A percentile compares a stretch with the other conserved stretches of the same genome.
Conservation (phyloP, 163 green algal genomes). For the Dunaliella salina region DNA sequence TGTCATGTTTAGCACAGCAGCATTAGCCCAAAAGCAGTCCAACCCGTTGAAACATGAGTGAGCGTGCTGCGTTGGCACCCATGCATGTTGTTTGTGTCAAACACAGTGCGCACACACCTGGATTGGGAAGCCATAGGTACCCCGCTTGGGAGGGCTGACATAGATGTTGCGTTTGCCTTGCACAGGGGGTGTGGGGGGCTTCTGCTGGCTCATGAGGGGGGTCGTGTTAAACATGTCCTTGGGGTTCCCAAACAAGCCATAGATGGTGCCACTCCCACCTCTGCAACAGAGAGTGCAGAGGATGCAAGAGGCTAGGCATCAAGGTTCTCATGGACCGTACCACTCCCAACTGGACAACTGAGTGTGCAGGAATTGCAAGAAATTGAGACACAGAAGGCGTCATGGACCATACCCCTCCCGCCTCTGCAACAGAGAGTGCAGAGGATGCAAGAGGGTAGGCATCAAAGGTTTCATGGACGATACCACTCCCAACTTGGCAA, state of each 20-base stretch:
- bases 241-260: slow-evolving; percentile 8
- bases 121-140: slow-evolving; percentile 6
- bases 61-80: background rate
- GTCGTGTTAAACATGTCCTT: slow-evolving; percentile 5
- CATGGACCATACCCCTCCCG: too few relatives aligned
- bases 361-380: too few relatives aligned
- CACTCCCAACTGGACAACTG: too few relatives aligned
- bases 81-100: background rate
- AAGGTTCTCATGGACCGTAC: too few relatives aligned
- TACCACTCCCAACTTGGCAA: too few relatives aligned
- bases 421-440: background rate
- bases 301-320: too few relatives aligned
- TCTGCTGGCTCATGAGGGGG: slow-evolving; percentile 1
- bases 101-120: background rate
- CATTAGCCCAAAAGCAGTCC: background rate
- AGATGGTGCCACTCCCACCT: background rate
- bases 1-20: background rate
- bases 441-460: too few relatives aligned
- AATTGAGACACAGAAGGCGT: too few relatives aligned
- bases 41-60: background rate
- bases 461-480: too few relatives aligned
- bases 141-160: slow-evolving; percentile 7
- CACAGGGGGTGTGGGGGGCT: background rate
- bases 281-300: background rate
- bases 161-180: slow-evolving; percentile 16